Evolutionary conservation across 2,329 filamentous ascomycete species (phyloP), one percentile per base, ranked within the genome.

Genomic region (Colletotrichum simmondsii): DNA sequence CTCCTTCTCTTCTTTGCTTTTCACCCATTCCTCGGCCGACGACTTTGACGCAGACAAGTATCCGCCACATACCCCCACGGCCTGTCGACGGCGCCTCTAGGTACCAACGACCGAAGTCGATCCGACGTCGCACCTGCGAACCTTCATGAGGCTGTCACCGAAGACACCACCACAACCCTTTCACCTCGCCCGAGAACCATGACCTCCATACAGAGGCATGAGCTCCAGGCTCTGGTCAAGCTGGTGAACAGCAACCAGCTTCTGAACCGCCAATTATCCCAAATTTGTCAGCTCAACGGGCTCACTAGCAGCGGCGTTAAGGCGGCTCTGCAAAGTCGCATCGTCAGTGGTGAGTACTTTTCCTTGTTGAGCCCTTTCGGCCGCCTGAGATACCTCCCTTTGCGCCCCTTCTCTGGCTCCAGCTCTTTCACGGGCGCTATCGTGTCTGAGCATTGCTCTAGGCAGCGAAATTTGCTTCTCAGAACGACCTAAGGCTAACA

Each of bases 271-370:
- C 92, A 95, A 77, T 89, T 98, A 61, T 94, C 95, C 77, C 88
- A 88, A 65, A 92, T 98, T 76, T 93, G 96, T 79, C 89, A 91
- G 75, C 86, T 89, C 73, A 94, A 97, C 84, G 89, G 91, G 59
- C 86, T 97, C 46, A 89, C 90, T 76, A 93, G 94, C 73, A 94
- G 92, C 32, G 97, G 97, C 24, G 92, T 97, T 78, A 99, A 99
- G 86, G 90, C 91, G 42, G 90, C 93, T 54, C 86, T 98, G 72
- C 95, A 98, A 83, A 85, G 86, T 71, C 92, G 96, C 78, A 93
- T 98, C 74, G 90, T 93, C 75, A 86, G 90, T 72, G 90, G 97
- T 98, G 87, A 83, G 94, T 22, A 49, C 42, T 22, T 49, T 49
- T 19, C 19, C 42, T 49, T n/a, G 19, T 22, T 22, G 16, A 19